Evolutionary conservation across 129 eudicot species (phyloP).

Genomic region (Scalesia atractyloides): DNA sequence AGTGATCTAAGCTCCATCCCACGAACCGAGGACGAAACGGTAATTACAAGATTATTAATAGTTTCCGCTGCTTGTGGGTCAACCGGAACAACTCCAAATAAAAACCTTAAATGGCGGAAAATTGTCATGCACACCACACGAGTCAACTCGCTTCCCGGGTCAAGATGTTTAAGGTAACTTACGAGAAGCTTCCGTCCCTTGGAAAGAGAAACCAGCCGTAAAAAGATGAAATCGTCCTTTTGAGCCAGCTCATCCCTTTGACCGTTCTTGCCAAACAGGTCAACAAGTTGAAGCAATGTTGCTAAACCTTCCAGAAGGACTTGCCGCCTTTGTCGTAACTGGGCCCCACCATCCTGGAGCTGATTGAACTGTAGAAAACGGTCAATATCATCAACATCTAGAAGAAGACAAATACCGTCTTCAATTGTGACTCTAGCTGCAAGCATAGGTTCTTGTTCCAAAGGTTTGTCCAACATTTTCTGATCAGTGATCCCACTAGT

Average conservation of each 20-base stretch:
- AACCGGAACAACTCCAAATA: conserved; percentile 59
- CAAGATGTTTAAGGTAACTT: conserved; percentile 65
- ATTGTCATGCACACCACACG: conserved; percentile 92
- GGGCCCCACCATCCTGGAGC: conserved; percentile 71
- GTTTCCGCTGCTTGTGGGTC: conserved; percentile 51
- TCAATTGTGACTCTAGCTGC: conserved; percentile 97
- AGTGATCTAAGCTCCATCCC: conserved; percentile 79
- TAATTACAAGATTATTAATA: conserved; percentile 43
- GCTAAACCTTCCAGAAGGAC: conserved; percentile 83
- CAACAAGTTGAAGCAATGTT: conserved; percentile 86
- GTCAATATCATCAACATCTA: conserved; percentile 92
- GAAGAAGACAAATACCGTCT: conserved; percentile 81
- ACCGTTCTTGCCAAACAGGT: conserved; percentile 69
- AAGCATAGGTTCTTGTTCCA: conserved; percentile 97
- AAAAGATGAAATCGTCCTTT: conserved; percentile 70
- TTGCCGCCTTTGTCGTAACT: conserved; percentile 71
- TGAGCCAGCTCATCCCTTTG: conserved; percentile 51
- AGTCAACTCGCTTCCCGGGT: conserved; percentile 64
- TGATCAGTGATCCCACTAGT: conserved; percentile 46
- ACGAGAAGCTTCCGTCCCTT: conserved; percentile 85
- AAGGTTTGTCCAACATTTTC: conserved; percentile 65
- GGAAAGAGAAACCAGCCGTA: conserved; percentile 72
- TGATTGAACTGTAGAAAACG: conserved; percentile 78
- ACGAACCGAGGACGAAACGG: conserved; percentile 49
- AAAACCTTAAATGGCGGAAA: conserved; percentile 86